Conservation (phyloP, 257 asterid genomes). For the Scutellaria minor region DNA sequence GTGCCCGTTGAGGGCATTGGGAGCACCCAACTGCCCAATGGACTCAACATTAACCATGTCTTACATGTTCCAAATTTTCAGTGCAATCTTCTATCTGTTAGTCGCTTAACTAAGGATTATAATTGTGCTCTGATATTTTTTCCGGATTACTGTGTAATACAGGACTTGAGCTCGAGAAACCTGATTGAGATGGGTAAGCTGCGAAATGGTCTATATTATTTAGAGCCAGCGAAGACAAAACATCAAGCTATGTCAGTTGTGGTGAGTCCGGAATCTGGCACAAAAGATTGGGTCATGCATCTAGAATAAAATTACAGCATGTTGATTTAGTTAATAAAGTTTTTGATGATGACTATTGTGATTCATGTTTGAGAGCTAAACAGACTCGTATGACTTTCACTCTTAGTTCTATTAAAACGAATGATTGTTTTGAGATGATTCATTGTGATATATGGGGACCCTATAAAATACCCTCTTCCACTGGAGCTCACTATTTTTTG, state of each 20-base stretch:
- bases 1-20: too few relatives aligned
- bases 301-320: neutral
- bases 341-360: neutral
- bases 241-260: too few relatives aligned
- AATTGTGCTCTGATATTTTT: neutral
- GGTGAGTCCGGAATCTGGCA: neutral
- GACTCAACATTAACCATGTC: neutral
- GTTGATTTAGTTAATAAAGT: too few relatives aligned
- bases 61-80: neutral
- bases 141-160: neutral
- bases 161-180: neutral
- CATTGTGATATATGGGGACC: neutral
- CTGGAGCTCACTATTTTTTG: too few relatives aligned
- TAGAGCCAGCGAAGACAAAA: too few relatives aligned
- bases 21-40: neutral
- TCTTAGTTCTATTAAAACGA: neutral
- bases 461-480: too few relatives aligned
- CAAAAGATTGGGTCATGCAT: constrained; percentile 13
- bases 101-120: neutral
- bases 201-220: too few relatives aligned
- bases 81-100: neutral
- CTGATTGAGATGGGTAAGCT: neutral
- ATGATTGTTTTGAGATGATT: neutral
- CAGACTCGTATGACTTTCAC: neutral
- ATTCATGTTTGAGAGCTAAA: neutral